Evolutionary conservation across 2,329 filamentous ascomycete species (phyloP).

Genomic region (Trichoderma sp.): DNA sequence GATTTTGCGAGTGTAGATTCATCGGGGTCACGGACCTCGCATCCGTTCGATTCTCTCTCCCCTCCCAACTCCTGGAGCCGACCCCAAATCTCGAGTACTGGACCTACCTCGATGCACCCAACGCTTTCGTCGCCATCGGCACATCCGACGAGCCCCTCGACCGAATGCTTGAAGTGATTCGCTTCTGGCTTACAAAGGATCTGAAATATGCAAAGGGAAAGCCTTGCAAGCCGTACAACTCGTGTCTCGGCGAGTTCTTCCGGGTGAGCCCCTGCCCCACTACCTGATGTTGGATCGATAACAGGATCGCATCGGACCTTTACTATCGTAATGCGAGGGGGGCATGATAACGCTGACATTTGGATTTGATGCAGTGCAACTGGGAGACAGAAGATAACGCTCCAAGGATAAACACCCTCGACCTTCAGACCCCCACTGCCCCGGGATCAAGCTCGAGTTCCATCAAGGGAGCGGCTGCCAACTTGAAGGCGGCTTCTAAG

Average conservation of each 20-base stretch:
- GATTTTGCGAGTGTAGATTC: constrained; percentile 58
- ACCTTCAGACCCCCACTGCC: constrained; percentile 29
- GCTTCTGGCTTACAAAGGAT: constrained; percentile 99
- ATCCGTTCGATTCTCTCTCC: constrained; percentile 90
- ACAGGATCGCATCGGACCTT: background rate
- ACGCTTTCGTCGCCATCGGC: constrained; percentile 79
- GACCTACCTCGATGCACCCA: constrained; percentile 95
- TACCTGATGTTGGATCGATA: background rate
- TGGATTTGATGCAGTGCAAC: constrained; percentile 63
- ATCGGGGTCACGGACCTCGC: constrained; percentile 96
- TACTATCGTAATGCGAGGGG: background rate
- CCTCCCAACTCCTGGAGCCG: constrained; percentile 91
- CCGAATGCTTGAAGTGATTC: constrained; percentile 89
- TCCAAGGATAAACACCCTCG: constrained; percentile 59
- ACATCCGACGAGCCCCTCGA: constrained; percentile 89
- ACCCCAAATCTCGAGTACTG: constrained; percentile 98
- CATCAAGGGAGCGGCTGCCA: constrained; percentile 46
- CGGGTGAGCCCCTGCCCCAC: constrained; percentile 55
- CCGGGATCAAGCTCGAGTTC: constrained; percentile 33
- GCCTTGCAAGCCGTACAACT: constrained; percentile 99
- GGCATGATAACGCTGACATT: background rate
- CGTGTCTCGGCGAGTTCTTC: constrained; percentile 95
- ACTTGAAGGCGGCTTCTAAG: constrained; percentile 46
- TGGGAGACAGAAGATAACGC: constrained; percentile 87
- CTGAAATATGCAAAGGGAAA: constrained; percentile 98